Percentiles rank a stretch among this genome's conserved stretches.
Evolutionary conservation across 257 asterid species (phyloP).

Genomic region (Paraleonurus japonicus): DNA sequence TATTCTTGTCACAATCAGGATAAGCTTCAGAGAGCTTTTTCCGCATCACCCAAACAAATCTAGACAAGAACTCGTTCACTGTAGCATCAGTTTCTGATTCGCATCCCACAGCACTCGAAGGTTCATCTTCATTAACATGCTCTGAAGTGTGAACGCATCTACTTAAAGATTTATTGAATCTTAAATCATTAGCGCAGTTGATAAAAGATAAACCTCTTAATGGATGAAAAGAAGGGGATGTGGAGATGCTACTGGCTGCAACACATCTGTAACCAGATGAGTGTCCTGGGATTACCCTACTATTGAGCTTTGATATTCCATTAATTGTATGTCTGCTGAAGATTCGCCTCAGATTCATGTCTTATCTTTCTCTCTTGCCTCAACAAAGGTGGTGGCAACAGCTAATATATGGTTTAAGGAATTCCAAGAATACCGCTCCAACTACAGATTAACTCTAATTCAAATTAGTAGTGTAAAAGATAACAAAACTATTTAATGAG

Average conservation of each 20-base stretch:
- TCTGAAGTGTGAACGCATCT: slow-evolving; percentile 42
- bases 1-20: slow-evolving; percentile 59
- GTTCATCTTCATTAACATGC: slow-evolving; percentile 24
- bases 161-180: slow-evolving; percentile 7
- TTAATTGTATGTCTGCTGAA: slow-evolving; percentile 34
- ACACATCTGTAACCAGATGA: slow-evolving; percentile 28
- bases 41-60: slow-evolving; percentile 90
- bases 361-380: no score
- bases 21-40: slow-evolving; percentile 59
- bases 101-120: slow-evolving; percentile 22
- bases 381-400: no score
- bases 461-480: no score
- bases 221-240: slow-evolving; percentile 12
- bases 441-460: no score
- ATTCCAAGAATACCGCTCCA: no score
- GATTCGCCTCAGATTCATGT: slow-evolving; percentile 53
- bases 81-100: slow-evolving; percentile 52
- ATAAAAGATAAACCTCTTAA: slow-evolving; percentile 1
- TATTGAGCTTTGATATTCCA: slow-evolving; percentile 37
- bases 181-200: slow-evolving; percentile 6
- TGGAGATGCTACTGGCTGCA: slow-evolving; percentile 23
- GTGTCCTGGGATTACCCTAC: slow-evolving; percentile 30
- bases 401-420: no score
- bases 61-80: slow-evolving; percentile 72
- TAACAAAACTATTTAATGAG: no score